Evolutionary conservation across 306 rosid species (phyloP).

Genomic region (Psophocarpus tetragonolobus): DNA sequence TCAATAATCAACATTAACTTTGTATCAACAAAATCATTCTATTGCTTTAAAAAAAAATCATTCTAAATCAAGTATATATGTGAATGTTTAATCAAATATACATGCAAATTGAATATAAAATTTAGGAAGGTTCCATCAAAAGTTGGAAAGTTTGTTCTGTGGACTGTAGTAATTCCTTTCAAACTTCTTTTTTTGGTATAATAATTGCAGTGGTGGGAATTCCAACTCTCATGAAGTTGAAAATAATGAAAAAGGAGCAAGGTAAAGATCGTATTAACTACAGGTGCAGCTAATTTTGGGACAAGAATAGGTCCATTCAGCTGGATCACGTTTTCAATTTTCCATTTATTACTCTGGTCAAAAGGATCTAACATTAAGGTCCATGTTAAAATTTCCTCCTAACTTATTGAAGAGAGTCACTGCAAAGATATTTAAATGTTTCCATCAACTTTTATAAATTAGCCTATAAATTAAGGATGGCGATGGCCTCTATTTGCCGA

Average conservation of each 20-base stretch:
- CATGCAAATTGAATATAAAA: background rate
- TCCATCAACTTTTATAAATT: conserved; percentile 17
- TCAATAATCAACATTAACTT: background rate
- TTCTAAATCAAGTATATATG: background rate
- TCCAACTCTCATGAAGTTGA: background rate
- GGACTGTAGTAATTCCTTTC: background rate
- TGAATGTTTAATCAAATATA: background rate
- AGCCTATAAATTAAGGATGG: background rate
- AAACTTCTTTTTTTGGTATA: background rate
- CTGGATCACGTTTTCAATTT: conserved; percentile 11
- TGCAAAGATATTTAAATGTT: background rate
- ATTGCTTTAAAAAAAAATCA: background rate
- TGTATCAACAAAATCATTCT: background rate
- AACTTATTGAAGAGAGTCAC: conserved; percentile 13
- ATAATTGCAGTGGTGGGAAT: background rate
- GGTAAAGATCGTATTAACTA: conserved; percentile 12
- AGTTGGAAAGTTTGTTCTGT: background rate
- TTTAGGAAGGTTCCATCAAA: background rate
- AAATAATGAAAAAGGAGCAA: background rate
- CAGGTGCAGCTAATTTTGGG: background rate
- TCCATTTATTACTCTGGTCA: conserved; percentile 24
- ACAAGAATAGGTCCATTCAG: background rate
- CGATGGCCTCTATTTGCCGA: background rate
- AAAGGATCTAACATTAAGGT: background rate
- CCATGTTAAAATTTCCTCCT: conserved; percentile 7